Evolutionary conservation across 192 early-diverging fungal species (phyloP).

Genomic region (Irineochytrium annulatum): DNA sequence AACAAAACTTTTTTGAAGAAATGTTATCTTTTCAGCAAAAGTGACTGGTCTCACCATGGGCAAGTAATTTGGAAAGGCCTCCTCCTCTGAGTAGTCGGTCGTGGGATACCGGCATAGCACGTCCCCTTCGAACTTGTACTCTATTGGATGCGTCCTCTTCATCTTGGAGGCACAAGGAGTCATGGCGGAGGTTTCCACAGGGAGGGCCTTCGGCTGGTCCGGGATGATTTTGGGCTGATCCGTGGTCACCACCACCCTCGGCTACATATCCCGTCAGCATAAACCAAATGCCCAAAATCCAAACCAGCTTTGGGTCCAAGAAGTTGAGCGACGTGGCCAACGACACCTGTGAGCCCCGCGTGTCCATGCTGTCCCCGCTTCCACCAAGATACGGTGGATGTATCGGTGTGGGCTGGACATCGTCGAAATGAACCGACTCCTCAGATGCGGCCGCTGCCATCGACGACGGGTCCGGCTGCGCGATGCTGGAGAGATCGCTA

Average conservation of each 20-base stretch:
- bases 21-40: constrained; percentile 14
- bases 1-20: constrained; percentile 40
- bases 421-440: neutral
- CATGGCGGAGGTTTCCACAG: neutral
- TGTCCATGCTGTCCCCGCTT: neutral
- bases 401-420: neutral
- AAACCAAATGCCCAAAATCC: neutral
- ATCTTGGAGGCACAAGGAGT: constrained; percentile 2
- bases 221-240: too few species aligned
- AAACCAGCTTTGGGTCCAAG: neutral
- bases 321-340: neutral
- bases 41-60: constrained; percentile 33
- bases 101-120: constrained; percentile 40
- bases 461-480: neutral
- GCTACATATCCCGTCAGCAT: neutral
- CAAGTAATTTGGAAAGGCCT: constrained; percentile 34
- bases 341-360: neutral
- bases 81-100: constrained; percentile 33
- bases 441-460: neutral
- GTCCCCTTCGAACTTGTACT: constrained; percentile 32
- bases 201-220: constrained; percentile 1
- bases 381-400: neutral
- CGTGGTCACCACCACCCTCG: neutral
- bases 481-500: too few species aligned
- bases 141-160: constrained; percentile 37